Conservation (phyloP, 441 rosid species). For the Kokia cookei region DNA sequence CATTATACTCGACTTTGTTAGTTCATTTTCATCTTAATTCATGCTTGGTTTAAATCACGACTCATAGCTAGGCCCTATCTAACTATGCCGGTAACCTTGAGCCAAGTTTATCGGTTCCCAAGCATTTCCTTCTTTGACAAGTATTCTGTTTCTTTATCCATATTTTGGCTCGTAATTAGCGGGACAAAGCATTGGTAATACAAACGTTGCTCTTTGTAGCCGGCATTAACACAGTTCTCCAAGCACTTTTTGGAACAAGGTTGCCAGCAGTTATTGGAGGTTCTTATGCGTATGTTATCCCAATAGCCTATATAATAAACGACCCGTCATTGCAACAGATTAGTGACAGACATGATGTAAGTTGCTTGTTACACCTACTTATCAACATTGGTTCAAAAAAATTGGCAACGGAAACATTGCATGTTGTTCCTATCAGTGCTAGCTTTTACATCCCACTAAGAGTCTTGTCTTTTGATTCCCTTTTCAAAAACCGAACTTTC, state of each 20-base stretch:
- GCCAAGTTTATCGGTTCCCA: not conserved
- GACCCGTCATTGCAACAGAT: constrained; percentile 57
- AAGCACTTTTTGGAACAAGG: constrained; percentile 71
- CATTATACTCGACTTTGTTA: not conserved
- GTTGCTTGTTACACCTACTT: not conserved
- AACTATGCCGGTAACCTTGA: not conserved
- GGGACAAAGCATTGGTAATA: constrained; percentile 60
- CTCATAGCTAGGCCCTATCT: not conserved
- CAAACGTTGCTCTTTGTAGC: constrained; percentile 69
- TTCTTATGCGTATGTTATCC: constrained; percentile 51
- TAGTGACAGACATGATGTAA: constrained; percentile 52
- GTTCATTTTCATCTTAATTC: not conserved
- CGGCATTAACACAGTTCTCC: constrained; percentile 65
- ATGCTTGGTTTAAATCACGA: not conserved
- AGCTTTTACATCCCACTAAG: constrained; percentile 1
- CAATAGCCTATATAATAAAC: constrained; percentile 48
- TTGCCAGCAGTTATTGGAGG: constrained; percentile 68
- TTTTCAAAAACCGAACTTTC: constrained; percentile 20
- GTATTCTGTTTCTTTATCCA: not conserved
- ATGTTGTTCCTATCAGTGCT: not conserved
- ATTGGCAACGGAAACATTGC: not conserved
- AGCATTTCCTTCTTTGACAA: not conserved
- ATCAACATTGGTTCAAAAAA: not conserved
- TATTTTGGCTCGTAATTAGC: constrained; percentile 30
- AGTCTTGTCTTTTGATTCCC: not conserved